Evolutionary conservation across 1,284 basidiomycete species (phyloP), one percentile per base, ranked within the genome.

Genomic region (Trametes versicolor): DNA sequence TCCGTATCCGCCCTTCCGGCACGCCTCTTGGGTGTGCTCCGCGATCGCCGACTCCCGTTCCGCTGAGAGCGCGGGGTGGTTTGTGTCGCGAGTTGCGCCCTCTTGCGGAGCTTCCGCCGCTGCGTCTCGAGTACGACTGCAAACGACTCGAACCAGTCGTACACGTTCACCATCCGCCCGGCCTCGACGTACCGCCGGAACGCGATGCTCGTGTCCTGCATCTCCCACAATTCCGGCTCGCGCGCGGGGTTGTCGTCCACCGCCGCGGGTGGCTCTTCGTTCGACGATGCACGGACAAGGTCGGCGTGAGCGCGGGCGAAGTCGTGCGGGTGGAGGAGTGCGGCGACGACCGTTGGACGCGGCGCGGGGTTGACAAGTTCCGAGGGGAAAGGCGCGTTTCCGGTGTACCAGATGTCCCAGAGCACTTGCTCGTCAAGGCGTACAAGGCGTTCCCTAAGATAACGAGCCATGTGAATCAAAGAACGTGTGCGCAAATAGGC

Each of bases 121-220:
- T 90, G 90, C 4, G 76, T 77, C 70, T 92, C 89, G 57, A 92
- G 75, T 43, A 85, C 87, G 32, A 81, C 76, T 39, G 83, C 81
- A 73, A 94, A 94, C 17, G 88, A 83, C 68, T 90, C 87, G 72
- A 87, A 93, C 92, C 92, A 93, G 75, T 94, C 92, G 72, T 90
- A 92, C 1, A 92, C 83, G 71, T 94, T 94, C 76, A 94, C 85
- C 84, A 91, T 85, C 75, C 84, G 87, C 50, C 91, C 91, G 52
- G 90, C 90, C 68, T 93, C 89, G 58, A 89, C 79, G 76, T 93
- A 94, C 21, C 91, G 82, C 49, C 80, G 79, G 77, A 93, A 93
- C n/a, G 93, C 79, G 60, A 94, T 89, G 68, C 84, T 87, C 7
- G 86, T 88, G 71, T 94, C 92, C 0, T 90, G 88, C 58, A 88